phyloP scores from a whole-genome alignment of 2,329 filamentous ascomycete species.

The Hansfordia pulvinata region DNA sequence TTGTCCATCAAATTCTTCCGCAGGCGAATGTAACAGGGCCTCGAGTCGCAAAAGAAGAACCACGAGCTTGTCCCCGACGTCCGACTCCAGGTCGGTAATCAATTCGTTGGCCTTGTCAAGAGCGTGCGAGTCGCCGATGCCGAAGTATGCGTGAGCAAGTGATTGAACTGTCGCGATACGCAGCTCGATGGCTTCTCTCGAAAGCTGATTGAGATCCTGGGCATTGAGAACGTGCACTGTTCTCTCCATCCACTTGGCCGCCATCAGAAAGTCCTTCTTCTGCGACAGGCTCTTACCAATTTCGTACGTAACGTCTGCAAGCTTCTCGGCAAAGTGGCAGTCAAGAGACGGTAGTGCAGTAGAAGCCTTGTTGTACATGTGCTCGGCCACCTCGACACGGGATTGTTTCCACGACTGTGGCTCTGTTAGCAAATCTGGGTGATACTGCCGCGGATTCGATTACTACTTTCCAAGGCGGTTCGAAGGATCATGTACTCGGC shows the following conservation, averaged over 20 bases:
- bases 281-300: slow-evolving; percentile 50
- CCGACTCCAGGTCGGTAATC: slow-evolving; percentile 45
- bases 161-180: slow-evolving; percentile 53
- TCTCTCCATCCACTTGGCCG: slow-evolving; percentile 61
- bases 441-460: slow-evolving; percentile 4
- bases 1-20: slow-evolving; percentile 31
- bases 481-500: slow-evolving; percentile 54
- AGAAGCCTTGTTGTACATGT: slow-evolving; percentile 54
- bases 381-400: slow-evolving; percentile 62
- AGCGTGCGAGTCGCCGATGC: slow-evolving; percentile 26
- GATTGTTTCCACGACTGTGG: slow-evolving; percentile 60
- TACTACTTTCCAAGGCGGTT: slow-evolving; percentile 44
- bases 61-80: slow-evolving; percentile 49
- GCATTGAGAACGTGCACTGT: slow-evolving; percentile 44
- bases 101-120: slow-evolving; percentile 39
- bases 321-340: slow-evolving; percentile 37
- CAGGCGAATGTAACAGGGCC: slow-evolving; percentile 35
- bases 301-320: slow-evolving; percentile 57
- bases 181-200: slow-evolving; percentile 48
- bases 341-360: slow-evolving; percentile 26
- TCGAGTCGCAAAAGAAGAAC: slow-evolving; percentile 58
- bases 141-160: slow-evolving; percentile 41
- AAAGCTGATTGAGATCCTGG: slow-evolving; percentile 40
- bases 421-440: slow-evolving; percentile 6
- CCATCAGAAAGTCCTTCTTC: slow-evolving; percentile 37